Base-by-base conservation (phyloP, 2,329 filamentous ascomycete species). In the Penicillium capsulatum region DNA sequence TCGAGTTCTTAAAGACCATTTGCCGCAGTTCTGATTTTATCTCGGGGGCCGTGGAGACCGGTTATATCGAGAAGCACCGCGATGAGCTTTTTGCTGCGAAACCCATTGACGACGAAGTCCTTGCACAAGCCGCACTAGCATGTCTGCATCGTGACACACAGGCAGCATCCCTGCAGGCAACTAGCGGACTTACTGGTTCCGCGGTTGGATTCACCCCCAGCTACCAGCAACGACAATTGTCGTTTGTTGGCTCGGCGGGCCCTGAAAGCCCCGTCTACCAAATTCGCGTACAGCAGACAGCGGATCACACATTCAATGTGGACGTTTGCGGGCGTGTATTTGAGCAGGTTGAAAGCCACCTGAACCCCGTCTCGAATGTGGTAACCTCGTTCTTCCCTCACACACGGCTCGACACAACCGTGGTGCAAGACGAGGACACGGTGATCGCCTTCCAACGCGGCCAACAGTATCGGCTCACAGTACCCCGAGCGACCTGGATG, bases 1-100 rank as follows among this genome's bases (percentile, higher is more conserved):
- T 98, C 46, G 92, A 97, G 64, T 98, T 98, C 59, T 70, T 98
- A 43, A 97, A 97, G 71, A 78, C 82, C 7, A 76, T 96, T 40
- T 95, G 89, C 62, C 77, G 80, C 31, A 89, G 85, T 44, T 76
- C 79, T 0, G 86, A 84, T 34, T 98, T 98, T 59, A 77, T 94
- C 40, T 77, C 77, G 8, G 92, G 91, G 7, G 81, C 92, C 14
- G 89, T 98, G 10, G 91, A 98, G 66, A 98, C 92, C 0, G 91
- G 91, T 1, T 98, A 95, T 61, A 97, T 98, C 51, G 83, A 90
- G 38, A 95, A 94, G 64, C 84, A 94, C 69, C 77, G 79, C 43
- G 76, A 81, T 8, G 84, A 89, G 50, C 76, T 98, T 1, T 97
- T 97, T 61, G 71, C 73, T 15, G 75, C 77, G 1, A 66, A 77